These are phyloP conservation scores for Geoglossum glabrum DNA, from an alignment of 495 filamentous ascomycete genomes.

Conservation along the genomic window DNA sequence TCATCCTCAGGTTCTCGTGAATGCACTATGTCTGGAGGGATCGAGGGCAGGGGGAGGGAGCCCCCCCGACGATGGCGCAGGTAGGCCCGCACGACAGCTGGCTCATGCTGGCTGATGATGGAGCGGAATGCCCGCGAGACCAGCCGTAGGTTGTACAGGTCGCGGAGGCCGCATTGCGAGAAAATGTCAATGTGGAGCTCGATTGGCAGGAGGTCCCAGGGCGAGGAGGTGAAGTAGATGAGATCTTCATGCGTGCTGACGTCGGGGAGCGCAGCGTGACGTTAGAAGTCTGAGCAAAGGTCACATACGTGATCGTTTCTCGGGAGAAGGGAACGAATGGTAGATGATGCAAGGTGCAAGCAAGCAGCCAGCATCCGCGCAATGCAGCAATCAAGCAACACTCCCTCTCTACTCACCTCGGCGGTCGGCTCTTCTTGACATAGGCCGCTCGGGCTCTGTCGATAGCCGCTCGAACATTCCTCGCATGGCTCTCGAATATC, in stretches of 20 bases:
- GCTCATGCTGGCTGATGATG: conserved; percentile 15
- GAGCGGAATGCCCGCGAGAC: conserved; percentile 16
- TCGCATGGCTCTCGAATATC: neutral
- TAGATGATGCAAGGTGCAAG: neutral
- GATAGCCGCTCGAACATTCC: neutral
- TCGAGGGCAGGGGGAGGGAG: neutral
- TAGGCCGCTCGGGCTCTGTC: neutral
- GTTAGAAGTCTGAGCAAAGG: neutral
- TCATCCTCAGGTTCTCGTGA: conserved; percentile 1
- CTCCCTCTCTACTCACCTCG: neutral
- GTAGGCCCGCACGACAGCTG: conserved; percentile 10
- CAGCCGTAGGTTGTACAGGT: conserved; percentile 7
- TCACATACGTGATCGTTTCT: neutral
- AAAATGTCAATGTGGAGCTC: conserved; percentile 17
- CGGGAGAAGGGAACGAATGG: neutral
- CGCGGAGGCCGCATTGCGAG: conserved; percentile 5
- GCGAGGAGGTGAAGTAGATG: conserved; percentile 7
- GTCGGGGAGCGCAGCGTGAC: neutral
- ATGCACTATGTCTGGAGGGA: neutral
- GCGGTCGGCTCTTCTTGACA: conserved; percentile 1
- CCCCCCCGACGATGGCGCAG: conserved; percentile 1
- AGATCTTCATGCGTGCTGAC: neutral
- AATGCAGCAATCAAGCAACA: neutral
- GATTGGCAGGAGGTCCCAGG: conserved; percentile 15
- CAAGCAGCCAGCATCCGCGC: neutral